Percentiles rank a stretch among this genome's conserved stretches.
Conservation (phyloP, 1,139 yeast species). For the Suhomyces guaymorum region DNA sequence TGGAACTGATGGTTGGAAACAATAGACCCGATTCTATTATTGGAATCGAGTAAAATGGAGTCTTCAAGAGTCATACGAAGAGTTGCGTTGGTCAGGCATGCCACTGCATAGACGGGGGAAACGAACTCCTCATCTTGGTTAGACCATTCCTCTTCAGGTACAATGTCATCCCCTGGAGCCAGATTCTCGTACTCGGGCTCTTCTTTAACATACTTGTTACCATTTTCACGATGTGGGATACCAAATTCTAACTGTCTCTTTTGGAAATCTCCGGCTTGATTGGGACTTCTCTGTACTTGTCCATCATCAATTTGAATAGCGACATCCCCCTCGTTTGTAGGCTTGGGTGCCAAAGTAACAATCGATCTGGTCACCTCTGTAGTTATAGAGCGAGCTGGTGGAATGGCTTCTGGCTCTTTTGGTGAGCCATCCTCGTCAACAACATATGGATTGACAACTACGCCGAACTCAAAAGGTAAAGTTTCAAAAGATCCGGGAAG, state of each 20-base stretch:
- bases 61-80: slow-evolving; percentile 34
- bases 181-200: no score
- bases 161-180: no score
- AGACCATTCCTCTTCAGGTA: no score
- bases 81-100: slow-evolving; percentile 35
- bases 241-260: slow-evolving; percentile 1
- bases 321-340: slow-evolving; percentile 24
- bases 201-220: slow-evolving; percentile 4
- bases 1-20: slow-evolving; percentile 47
- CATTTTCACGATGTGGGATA: background rate
- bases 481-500: slow-evolving; percentile 25
- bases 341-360: slow-evolving; percentile 27
- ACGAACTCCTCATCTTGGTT: slow-evolving; percentile 5
- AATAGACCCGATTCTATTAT: slow-evolving; percentile 42
- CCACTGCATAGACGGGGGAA: slow-evolving; percentile 34
- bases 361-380: slow-evolving; percentile 22
- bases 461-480: slow-evolving; percentile 36
- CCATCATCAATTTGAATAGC: slow-evolving; percentile 35
- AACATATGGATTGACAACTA: slow-evolving; percentile 32
- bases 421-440: slow-evolving; percentile 19
- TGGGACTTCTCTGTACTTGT: slow-evolving; percentile 27
- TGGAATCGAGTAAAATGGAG: slow-evolving; percentile 38
- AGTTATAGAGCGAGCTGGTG: slow-evolving; percentile 21
- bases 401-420: slow-evolving; percentile 15
- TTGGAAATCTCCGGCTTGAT: background rate